These are phyloP conservation scores for Tetracladium maxilliforme DNA, from an alignment of 2,329 filamentous ascomycete species.

Conservation along the genomic window DNA sequence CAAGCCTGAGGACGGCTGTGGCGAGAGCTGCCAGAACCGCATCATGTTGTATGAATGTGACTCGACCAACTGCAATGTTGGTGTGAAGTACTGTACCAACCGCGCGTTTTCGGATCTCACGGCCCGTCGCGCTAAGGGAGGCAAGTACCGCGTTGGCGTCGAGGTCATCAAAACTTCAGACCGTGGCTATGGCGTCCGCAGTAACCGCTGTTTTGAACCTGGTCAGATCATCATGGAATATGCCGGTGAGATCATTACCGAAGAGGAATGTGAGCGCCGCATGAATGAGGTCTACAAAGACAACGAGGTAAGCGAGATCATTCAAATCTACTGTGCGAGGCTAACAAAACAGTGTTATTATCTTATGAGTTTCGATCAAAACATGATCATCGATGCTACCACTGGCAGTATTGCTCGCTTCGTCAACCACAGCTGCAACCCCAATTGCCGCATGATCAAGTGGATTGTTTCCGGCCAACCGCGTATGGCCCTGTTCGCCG, in stretches of 20 bases:
- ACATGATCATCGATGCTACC: constrained; percentile 96
- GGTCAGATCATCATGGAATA: constrained; percentile 98
- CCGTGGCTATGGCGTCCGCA: constrained; percentile 81
- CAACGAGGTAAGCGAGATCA: constrained; percentile 54
- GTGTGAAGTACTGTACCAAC: constrained; percentile 63
- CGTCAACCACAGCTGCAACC: constrained; percentile 93
- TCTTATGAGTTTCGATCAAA: constrained; percentile 95
- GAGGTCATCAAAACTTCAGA: constrained; percentile 86
- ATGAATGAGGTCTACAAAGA: constrained; percentile 92
- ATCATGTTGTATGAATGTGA: constrained; percentile 98
- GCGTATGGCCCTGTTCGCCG: constrained; percentile 92
- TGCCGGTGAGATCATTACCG: constrained; percentile 92
- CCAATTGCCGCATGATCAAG: constrained; percentile 96
- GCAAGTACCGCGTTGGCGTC: constrained; percentile 82
- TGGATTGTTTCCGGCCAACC: constrained; percentile 91
- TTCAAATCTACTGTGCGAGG: constrained; percentile 1
- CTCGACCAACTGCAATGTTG: constrained; percentile 71
- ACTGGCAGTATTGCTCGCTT: constrained; percentile 93
- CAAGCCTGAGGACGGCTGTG: constrained; percentile 63
- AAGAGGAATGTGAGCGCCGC: constrained; percentile 79
- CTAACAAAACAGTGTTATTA: constrained; percentile 65
- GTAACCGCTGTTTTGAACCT: constrained; percentile 73
- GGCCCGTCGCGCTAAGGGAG: constrained; percentile 59
- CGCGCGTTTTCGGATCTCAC: constrained; percentile 74
- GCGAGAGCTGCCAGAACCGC: constrained; percentile 81